Conservation (phyloP, 2,329 filamentous ascomycete species). For the Diaporthe helianthi region DNA sequence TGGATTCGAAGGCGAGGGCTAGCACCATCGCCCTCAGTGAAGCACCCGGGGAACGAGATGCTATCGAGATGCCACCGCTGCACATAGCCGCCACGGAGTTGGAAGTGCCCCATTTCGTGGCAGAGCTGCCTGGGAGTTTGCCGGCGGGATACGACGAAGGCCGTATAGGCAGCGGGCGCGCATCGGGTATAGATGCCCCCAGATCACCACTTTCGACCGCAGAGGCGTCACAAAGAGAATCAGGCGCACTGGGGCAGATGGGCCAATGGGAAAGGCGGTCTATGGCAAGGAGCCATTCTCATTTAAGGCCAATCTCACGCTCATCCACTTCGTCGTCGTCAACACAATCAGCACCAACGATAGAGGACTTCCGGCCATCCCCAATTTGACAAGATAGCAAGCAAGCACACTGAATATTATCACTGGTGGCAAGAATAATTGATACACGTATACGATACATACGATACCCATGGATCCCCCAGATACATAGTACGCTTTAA, state of each 20-base stretch:
- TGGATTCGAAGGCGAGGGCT: slow-evolving; percentile 10
- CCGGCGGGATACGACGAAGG: not conserved
- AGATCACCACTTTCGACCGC: slow-evolving; percentile 10
- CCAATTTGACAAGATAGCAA: not conserved
- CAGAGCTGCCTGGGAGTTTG: slow-evolving; percentile 26
- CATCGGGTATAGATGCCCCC: not conserved
- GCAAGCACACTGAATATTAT: not conserved
- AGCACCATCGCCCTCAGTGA: not conserved
- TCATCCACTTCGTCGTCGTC: not conserved
- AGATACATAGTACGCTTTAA: not conserved
- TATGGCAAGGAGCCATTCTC: not conserved
- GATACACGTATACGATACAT: not conserved
- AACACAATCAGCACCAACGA: not conserved
- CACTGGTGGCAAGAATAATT: not conserved
- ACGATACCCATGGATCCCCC: not conserved
- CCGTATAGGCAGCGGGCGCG: not conserved
- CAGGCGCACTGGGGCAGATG: not conserved
- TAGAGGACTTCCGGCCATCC: not conserved
- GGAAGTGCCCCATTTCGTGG: slow-evolving; percentile 8
- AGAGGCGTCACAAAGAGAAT: slow-evolving; percentile 9
- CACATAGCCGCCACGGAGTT: slow-evolving; percentile 10
- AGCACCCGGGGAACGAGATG: not conserved
- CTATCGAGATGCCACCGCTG: slow-evolving; percentile 5
- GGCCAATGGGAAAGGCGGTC: slow-evolving; percentile 4
- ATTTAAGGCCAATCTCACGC: not conserved